These are phyloP conservation scores for Fusarium verticillioides DNA, from an alignment of 2,329 filamentous ascomycete species.

Conservation along the genomic window DNA sequence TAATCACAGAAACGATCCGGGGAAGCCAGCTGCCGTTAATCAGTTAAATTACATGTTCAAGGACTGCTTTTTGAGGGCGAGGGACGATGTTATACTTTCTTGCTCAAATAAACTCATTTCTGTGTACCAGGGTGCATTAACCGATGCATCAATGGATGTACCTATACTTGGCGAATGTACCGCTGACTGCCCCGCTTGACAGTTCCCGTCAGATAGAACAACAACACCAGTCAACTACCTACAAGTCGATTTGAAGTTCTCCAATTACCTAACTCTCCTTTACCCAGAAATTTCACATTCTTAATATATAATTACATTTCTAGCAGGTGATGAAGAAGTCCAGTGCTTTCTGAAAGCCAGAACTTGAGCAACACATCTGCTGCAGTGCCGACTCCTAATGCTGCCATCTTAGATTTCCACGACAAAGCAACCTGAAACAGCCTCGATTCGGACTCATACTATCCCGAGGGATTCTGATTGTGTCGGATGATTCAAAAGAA, in stretches of 20 bases:
- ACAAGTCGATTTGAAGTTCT: background rate
- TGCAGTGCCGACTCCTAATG: background rate
- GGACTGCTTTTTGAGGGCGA: background rate
- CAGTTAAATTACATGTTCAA: background rate
- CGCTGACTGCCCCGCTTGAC: background rate
- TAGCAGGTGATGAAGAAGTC: background rate
- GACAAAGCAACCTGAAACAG: background rate
- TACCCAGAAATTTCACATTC: too few relatives aligned
- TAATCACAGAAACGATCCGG: background rate
- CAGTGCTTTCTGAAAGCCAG: background rate
- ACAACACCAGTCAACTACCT: constrained; percentile 1
- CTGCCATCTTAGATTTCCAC: background rate
- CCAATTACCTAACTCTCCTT: too few relatives aligned
- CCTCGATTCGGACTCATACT: background rate
- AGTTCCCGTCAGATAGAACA: background rate
- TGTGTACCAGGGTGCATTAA: background rate
- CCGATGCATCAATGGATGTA: constrained; percentile 13
- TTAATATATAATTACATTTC: background rate
- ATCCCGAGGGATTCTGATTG: background rate
- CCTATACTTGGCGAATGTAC: constrained; percentile 28
- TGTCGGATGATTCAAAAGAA: background rate
- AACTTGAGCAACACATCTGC: background rate
- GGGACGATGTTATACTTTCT: constrained; percentile 17
- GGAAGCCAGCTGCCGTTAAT: background rate
- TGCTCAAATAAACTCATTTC: constrained; percentile 34